A percentile compares a stretch with the other conserved stretches of the same genome.
Evolutionary conservation across 179 eudicot genomes (phyloP).

Genomic region (Monotropa hypopitys): DNA sequence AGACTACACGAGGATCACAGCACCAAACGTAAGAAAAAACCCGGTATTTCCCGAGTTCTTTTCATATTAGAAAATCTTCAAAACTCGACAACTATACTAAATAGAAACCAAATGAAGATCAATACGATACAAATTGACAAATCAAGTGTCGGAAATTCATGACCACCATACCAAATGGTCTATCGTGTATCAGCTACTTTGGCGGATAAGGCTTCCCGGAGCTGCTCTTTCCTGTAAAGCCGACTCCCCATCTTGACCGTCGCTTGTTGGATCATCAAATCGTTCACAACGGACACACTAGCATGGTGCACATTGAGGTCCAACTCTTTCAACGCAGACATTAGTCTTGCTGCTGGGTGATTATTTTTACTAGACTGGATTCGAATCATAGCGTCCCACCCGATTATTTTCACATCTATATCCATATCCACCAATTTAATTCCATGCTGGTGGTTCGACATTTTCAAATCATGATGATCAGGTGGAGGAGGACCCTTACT

Average conservation of each 20-base stretch:
- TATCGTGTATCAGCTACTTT: slow-evolving; percentile 26
- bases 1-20: neutral
- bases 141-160: no score
- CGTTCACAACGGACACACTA: slow-evolving; percentile 64
- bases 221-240: slow-evolving; percentile 59
- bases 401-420: slow-evolving; percentile 56
- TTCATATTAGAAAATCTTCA: neutral
- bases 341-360: slow-evolving; percentile 73
- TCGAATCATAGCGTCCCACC: slow-evolving; percentile 78
- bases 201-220: slow-evolving; percentile 29
- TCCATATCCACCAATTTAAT: slow-evolving; percentile 30
- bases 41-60: neutral
- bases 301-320: slow-evolving; percentile 64
- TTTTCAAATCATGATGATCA: slow-evolving; percentile 15
- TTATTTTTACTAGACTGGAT: slow-evolving; percentile 46
- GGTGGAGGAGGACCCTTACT: slow-evolving; percentile 10
- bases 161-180: neutral
- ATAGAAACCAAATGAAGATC: neutral
- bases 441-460: neutral
- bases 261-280: slow-evolving; percentile 77
- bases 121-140: neutral
- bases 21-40: neutral
- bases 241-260: slow-evolving; percentile 59
- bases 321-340: slow-evolving; percentile 55
- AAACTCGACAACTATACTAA: neutral